Conservation (phyloP, 2,329 filamentous ascomycete genomes). For the Albophoma yamanashiensis region DNA sequence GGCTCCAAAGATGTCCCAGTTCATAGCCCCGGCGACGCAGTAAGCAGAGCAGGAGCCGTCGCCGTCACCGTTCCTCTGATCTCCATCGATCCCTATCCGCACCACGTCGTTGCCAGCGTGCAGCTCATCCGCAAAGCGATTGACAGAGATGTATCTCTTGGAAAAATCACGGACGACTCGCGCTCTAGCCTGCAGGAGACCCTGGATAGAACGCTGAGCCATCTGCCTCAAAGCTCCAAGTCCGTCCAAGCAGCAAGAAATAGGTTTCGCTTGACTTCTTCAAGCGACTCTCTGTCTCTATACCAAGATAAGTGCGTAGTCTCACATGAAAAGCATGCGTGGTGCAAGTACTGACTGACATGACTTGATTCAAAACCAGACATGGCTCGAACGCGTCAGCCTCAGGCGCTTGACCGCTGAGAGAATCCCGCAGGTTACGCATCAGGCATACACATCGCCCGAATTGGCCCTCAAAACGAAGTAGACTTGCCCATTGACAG, state of each 20-base stretch:
- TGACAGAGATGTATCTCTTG: constrained; percentile 14
- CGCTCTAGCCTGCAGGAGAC: constrained; percentile 14
- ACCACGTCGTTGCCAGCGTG: constrained; percentile 19
- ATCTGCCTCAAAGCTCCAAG: constrained; percentile 19
- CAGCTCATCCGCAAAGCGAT: constrained; percentile 18
- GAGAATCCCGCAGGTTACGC: not conserved
- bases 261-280: constrained; percentile 8
- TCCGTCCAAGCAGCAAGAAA: constrained; percentile 17
- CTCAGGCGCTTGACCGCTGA: not conserved
- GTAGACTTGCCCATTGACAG: not conserved
- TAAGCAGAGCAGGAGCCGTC: not conserved
- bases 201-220: constrained; percentile 13
- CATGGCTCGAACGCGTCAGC: not conserved
- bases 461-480: not conserved
- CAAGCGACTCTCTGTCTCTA: not conserved
- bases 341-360: not conserved
- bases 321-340: constrained; percentile 4
- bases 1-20: not conserved
- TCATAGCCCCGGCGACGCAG: not conserved
- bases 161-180: constrained; percentile 15
- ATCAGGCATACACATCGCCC: not conserved
- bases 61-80: constrained; percentile 15
- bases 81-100: constrained; percentile 20
- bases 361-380: not conserved
- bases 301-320: constrained; percentile 6